Base-by-base conservation (phyloP, 202 grass and related monocot genomes). In the Panicum hallii region DNA sequence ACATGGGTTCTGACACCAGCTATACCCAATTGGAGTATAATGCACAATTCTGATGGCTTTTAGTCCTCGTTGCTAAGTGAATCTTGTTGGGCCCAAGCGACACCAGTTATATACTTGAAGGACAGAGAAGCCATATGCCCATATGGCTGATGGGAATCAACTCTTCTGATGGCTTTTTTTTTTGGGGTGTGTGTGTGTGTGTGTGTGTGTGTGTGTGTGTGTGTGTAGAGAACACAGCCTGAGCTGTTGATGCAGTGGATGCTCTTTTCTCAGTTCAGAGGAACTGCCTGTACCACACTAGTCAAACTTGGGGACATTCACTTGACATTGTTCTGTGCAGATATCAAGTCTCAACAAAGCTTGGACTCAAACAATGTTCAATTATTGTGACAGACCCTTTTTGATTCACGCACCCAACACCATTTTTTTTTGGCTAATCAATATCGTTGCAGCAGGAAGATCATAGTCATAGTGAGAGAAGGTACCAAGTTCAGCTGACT, bases 291-390 rank as follows among this genome's bases (percentile, higher is more conserved):
- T 65, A 55, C n/a, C 6, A 58, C 15, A 12, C 45, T 23, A 15
- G 57, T 64, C 71, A 83, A 83, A 75, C 36, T 19, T 75, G 32
- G 46, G 34, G 36, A n/a, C n/a, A 53, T 32, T 23, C 42, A 56
- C 42, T 43, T 43, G 36, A 54, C 71, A 67, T 9, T 66, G 9
- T 28, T 68, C 30, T 70, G 58, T 30, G 64, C 16, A 85, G 40
- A 17, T 80, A 22, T 81, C n/a, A 58, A 44, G 11, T 81, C 53
- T 61, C 65, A 70, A 58, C 79, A 70, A 45, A 70, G 17, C 15
- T 71, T 46, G 38, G 45, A 70, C 50, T 81, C 48, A 17, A 44
- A 19, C 0, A 30, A 20, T 19, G 78, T 13, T 55, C 64, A 80
- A 79, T 68, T 80, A 68, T 68, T 68, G 38, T 13, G 63, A 41